Evolutionary conservation across 2,329 filamentous ascomycete species (phyloP).

Genomic region (Arthrinium phaeospermum): DNA sequence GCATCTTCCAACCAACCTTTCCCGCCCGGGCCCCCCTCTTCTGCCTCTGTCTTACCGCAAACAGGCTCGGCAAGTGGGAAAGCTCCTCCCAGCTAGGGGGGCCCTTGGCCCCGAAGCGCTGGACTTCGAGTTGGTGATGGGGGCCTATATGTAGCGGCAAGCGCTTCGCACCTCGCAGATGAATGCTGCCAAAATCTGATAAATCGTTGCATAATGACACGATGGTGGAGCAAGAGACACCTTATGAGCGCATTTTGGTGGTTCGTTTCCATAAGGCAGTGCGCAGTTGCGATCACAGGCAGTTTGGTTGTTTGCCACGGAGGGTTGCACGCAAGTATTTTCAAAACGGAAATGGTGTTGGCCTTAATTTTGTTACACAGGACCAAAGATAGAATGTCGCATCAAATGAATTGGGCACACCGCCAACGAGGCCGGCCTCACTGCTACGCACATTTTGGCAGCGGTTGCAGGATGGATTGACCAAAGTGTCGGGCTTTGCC

Average conservation of each 20-base stretch:
- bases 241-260: background rate
- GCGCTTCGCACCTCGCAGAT: background rate
- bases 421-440: background rate
- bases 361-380: background rate
- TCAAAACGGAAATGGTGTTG: background rate
- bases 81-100: background rate
- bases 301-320: background rate
- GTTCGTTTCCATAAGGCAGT: background rate
- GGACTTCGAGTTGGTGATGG: slow-evolving; percentile 4
- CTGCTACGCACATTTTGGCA: background rate
- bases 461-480: background rate
- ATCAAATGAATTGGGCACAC: background rate
- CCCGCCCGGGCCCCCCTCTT: background rate
- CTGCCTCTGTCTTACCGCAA: background rate
- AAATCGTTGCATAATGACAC: slow-evolving; percentile 6
- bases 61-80: slow-evolving; percentile 9
- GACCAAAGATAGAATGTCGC: background rate
- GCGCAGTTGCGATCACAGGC: background rate
- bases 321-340: background rate
- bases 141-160: background rate
- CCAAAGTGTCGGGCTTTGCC: background rate
- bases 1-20: background rate
- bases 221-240: background rate
- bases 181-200: background rate
- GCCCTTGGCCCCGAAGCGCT: background rate